Evolutionary conservation across 495 filamentous ascomycete genomes (phyloP), one percentile per base, ranked within the genome.

Genomic region (Jackrogersella minutella): DNA sequence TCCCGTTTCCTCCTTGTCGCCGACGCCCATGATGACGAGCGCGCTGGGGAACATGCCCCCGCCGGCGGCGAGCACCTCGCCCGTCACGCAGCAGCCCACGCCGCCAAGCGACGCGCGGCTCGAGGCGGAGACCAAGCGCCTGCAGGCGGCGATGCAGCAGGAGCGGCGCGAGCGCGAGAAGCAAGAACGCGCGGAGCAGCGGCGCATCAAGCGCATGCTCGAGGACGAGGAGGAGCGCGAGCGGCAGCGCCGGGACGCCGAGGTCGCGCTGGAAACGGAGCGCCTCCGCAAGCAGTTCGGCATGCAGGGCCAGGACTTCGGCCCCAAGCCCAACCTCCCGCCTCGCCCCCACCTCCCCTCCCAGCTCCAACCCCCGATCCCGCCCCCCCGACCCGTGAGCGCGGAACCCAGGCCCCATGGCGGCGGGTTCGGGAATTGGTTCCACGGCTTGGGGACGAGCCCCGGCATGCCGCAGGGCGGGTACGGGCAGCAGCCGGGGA

Each of bases 211-310:
- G 76, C 87, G 84, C 71, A 90, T 93, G 81, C 82, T 96, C 2
- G 90, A 91, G 37, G 86, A 89, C 4, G 93, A 97, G 75, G 93
- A 97, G 75, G 89, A 91, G 26, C 85, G 86, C 33, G 87, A 88
- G 28, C 84, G 82, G 0, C 81, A 81, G n/a, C 78, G 81, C 24
- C 85, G 85, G 24, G 85, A 96, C 54, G 86, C 84, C 1, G 92
- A 92, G 65, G 79, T 97, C 11, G 89, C 91, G 19, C 86, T 87
- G 57, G 95, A 98, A 76, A 98, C 95, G 0, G 90, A 93, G 70
- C 82, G 93, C 2, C 75, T 99, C 8, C 83, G 88, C 41, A 85
- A 84, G 64, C 64, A 90, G 53, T 97, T 93, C 71, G 92, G 91
- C 33, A 81, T 81, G 56, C 70, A 75, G 43, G 80, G 80, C 0